phyloP scores from a whole-genome alignment of 139 green algal species.

The Chlorella sp. region DNA sequence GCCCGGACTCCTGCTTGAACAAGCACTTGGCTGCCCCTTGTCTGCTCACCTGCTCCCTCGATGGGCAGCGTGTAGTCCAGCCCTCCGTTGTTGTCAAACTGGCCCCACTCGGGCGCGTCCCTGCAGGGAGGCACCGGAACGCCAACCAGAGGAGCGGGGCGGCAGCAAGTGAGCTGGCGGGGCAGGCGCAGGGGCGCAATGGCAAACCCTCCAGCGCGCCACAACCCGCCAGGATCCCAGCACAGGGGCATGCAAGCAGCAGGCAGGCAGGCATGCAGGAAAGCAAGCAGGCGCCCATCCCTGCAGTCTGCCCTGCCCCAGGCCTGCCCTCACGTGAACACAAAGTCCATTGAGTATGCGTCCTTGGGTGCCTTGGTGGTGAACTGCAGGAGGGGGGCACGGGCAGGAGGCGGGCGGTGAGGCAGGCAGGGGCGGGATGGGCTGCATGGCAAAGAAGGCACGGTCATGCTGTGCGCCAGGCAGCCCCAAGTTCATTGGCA shows the following conservation, averaged over 20 bases:
- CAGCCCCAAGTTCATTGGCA: neutral
- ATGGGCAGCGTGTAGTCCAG: slow-evolving; percentile 94
- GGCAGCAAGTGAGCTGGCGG: too few species aligned
- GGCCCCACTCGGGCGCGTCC: slow-evolving; percentile 67
- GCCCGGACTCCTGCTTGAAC: too few species aligned
- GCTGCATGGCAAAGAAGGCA: neutral
- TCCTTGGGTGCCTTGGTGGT: slow-evolving; percentile 69
- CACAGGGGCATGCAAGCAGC: neutral
- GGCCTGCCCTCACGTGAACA: slow-evolving; percentile 70
- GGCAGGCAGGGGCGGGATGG: neutral
- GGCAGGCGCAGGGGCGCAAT: too few species aligned
- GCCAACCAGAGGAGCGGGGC: too few species aligned
- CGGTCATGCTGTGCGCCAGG: neutral
- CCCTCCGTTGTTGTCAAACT: slow-evolving; percentile 89
- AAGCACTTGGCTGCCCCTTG: too few species aligned
- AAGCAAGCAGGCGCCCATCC: neutral
- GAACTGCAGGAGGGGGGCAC: neutral
- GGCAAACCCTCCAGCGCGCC: too few species aligned
- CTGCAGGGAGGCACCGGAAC: neutral
- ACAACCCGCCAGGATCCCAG: neutral
- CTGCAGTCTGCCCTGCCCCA: neutral
- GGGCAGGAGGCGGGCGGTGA: too few species aligned
- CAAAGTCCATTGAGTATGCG: slow-evolving; percentile 87
- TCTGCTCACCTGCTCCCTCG: slow-evolving; percentile 45
- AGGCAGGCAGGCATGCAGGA: neutral